Percentiles rank a stretch among this genome's conserved stretches.
Conservation (phyloP, 345 rosid genomes). For the Citrus unshiu region DNA sequence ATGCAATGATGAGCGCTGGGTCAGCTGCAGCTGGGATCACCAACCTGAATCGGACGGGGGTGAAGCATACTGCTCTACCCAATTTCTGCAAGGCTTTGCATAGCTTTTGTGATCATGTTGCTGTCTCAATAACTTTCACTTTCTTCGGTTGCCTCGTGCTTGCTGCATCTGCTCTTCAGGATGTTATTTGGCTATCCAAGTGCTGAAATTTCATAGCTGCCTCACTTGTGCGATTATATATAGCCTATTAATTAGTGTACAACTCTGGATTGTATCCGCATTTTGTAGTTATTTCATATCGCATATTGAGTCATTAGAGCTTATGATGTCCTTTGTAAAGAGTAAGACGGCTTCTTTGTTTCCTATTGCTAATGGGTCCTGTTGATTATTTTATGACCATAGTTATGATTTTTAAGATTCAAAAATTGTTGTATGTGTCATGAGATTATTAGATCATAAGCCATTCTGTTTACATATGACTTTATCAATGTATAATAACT, state of each 20-base stretch:
- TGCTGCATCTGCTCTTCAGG: constrained; percentile 53
- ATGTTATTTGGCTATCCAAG: constrained; percentile 55
- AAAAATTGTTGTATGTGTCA: not conserved
- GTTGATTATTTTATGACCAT: not conserved
- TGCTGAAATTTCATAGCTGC: constrained; percentile 8
- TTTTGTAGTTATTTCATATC: not conserved
- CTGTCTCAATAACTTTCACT: constrained; percentile 63
- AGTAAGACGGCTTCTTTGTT: not conserved
- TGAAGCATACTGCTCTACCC: constrained; percentile 65
- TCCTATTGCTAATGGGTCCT: not conserved
- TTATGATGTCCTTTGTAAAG: not conserved
- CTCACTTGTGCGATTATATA: not conserved
- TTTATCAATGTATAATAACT: too few relatives aligned
- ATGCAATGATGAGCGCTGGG: constrained; percentile 65
- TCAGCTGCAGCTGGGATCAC: constrained; percentile 78
- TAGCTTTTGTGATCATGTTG: constrained; percentile 70
- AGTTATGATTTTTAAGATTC: too few relatives aligned
- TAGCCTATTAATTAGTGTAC: not conserved
- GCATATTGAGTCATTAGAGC: not conserved
- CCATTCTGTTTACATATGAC: too few relatives aligned
- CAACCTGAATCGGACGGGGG: constrained; percentile 78
- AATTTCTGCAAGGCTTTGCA: constrained; percentile 76
- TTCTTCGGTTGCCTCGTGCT: constrained; percentile 55
- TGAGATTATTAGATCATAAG: not conserved
- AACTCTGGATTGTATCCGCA: not conserved